A percentile compares a stretch with the other conserved stretches of the same genome.
Evolutionary conservation across 495 filamentous ascomycete species (phyloP).

Genomic region (Tuber indicum): DNA sequence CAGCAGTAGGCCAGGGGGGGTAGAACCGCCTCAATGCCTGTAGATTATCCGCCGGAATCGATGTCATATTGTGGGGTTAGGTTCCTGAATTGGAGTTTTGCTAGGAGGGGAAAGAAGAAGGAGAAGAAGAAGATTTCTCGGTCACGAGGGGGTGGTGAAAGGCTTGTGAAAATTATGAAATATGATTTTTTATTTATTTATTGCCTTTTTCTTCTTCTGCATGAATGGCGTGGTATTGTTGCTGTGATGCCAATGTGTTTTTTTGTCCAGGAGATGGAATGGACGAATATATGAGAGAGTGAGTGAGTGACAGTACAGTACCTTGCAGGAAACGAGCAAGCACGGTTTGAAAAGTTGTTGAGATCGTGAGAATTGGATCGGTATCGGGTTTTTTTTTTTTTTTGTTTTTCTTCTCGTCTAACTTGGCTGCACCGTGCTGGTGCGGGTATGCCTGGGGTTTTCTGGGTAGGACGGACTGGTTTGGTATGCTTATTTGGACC

Average conservation of each 20-base stretch:
- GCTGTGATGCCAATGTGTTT: too few relatives aligned
- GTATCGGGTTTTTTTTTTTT: neutral
- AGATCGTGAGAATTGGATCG: neutral
- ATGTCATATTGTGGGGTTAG: neutral
- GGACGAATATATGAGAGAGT: neutral
- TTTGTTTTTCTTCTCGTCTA: neutral
- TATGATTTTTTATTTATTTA: neutral
- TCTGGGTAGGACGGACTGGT: neutral
- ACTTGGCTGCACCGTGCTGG: neutral
- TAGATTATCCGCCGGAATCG: neutral
- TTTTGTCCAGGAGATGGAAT: too few relatives aligned
- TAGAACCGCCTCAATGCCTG: neutral
- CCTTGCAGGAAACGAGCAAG: neutral
- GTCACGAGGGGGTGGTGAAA: neutral
- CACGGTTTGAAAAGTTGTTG: neutral
- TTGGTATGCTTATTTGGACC: conserved; percentile 1
- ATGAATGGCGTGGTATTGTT: neutral
- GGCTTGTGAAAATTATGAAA: neutral
- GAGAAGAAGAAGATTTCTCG: too few relatives aligned
- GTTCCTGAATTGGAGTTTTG: neutral
- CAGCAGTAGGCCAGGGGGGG: neutral
- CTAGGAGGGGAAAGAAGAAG: neutral
- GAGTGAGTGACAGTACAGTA: neutral
- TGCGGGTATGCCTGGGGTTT: neutral
- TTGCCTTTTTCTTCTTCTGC: neutral